Percentiles rank a stretch among this genome's conserved stretches.
These are phyloP conservation scores for Phytopythium delawarense DNA, from an alignment of 352 stramenopile genomes.

Conservation along the genomic window DNA sequence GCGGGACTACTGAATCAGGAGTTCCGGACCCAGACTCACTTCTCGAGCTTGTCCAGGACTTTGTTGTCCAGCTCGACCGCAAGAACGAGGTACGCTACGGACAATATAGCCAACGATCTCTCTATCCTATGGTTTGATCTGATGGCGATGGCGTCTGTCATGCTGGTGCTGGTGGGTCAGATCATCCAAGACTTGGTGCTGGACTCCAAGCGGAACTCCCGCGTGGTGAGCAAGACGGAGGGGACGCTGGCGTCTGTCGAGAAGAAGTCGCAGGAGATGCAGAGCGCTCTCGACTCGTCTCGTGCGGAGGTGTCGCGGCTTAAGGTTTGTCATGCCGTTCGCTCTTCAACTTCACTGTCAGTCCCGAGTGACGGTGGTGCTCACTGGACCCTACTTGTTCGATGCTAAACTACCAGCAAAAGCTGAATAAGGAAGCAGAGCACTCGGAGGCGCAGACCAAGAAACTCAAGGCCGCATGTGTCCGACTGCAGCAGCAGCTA, in stretches of 20 bases:
- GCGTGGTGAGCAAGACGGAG: constrained; percentile 45
- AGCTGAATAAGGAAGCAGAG: constrained; percentile 45
- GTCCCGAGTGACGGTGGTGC: not conserved
- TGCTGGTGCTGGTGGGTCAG: constrained; percentile 21
- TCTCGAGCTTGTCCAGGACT: constrained; percentile 58
- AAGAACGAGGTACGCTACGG: constrained; percentile 57
- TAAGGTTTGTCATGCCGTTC: constrained; percentile 28
- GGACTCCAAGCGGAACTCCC: constrained; percentile 54
- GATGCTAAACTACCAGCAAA: constrained; percentile 21
- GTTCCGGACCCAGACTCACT: constrained; percentile 46
- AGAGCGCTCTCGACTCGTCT: constrained; percentile 38
- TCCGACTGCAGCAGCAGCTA: constrained; percentile 77
- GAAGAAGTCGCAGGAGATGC: constrained; percentile 45
- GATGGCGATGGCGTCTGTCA: not conserved
- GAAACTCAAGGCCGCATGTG: constrained; percentile 51
- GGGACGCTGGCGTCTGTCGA: constrained; percentile 35
- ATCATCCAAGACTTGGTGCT: constrained; percentile 78
- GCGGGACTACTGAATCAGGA: not conserved
- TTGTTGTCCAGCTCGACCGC: constrained; percentile 48
- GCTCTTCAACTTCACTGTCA: not conserved
- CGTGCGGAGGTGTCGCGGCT: constrained; percentile 52
- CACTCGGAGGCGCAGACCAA: constrained; percentile 45
- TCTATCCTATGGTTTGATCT: not conserved
- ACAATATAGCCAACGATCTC: not conserved
- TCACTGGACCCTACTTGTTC: not conserved